Base-by-base conservation (phyloP, 129 eudicot genomes). In the Flaveria linearis region DNA sequence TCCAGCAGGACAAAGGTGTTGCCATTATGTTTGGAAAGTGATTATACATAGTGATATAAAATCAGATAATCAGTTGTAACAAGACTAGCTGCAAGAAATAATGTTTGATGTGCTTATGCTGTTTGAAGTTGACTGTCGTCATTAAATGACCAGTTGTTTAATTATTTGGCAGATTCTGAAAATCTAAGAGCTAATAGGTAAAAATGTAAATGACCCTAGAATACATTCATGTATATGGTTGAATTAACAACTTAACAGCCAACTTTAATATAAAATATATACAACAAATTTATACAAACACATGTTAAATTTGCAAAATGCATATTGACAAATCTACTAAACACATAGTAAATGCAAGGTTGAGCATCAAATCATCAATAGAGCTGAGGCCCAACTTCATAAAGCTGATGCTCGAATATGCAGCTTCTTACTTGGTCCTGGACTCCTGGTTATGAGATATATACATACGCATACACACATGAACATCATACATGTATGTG, bases 351-450 rank as follows among this genome's bases (percentile, higher is more conserved):
- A 26, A 26, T 26, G 28, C 5, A 61, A 28, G 68, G 10, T 61
- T 61, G 41, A 12, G 68, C 17, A 61, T 61, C 18, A 26, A 25
- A 12, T 43, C 17, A 61, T 61, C 18, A 26, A 25, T 61, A 61
- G 68, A n/a, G 61, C 61, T 61, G 68, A 61, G 28, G 42, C 68
- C 3, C 28, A 58, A 22, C n/a, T 11, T 23, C 25, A 14, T 58
- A 22, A 10, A 58, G 15, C n/a, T 61, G 9, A 61, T 61, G 68
- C 68, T 61, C 17, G 9, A 61, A 28, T 61, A 61, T 4, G 28
- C 13, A 61, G 43, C 68, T 61, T 61, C 68, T 61, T 61, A 26
- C 7, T 53, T n/a, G 61, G 26, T 53, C 61, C 22, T 53, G 61
- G 58, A 52, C 58, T n/a, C 58, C 22, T 53, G 22, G 11, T 23